A percentile compares a stretch with the other conserved stretches of the same genome.
Conservation (phyloP, 2,329 filamentous ascomycete genomes). For the Plectosphaerella cucumerina region DNA sequence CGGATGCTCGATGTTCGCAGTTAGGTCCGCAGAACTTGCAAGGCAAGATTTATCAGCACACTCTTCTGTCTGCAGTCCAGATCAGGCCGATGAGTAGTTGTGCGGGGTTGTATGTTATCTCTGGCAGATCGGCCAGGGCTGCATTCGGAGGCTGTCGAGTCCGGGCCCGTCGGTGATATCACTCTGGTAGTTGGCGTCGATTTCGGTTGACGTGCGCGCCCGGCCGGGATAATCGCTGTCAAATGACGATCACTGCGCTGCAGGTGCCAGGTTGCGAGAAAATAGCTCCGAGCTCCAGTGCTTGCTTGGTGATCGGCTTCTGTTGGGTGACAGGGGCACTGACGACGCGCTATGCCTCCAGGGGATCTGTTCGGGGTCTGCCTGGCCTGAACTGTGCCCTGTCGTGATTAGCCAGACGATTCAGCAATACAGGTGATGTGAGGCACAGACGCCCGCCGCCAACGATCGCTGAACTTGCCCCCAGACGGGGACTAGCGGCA, state of each 20-base stretch:
- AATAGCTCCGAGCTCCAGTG: not conserved
- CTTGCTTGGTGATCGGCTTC: not conserved
- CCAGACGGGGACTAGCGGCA: too few species aligned
- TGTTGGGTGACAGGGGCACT: not conserved
- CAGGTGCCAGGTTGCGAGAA: not conserved
- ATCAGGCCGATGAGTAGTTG: too few species aligned
- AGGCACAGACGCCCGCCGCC: not conserved
- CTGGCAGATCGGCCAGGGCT: not conserved
- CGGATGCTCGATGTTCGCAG: too few species aligned
- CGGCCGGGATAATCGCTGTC: not conserved
- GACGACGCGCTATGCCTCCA: not conserved
- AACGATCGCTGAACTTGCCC: too few species aligned
- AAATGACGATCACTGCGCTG: not conserved
- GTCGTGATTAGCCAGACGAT: not conserved
- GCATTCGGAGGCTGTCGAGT: not conserved
- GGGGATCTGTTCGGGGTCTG: not conserved
- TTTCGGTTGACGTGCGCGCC: not conserved
- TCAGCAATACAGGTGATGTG: not conserved
- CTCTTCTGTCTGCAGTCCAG: too few species aligned
- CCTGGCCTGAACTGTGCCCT: not conserved
- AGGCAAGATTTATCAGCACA: too few species aligned
- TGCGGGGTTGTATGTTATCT: not conserved
- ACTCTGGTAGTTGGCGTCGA: not conserved
- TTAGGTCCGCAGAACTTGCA: too few species aligned
- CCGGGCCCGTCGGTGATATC: not conserved